Base-by-base conservation (phyloP, 176 grass and related monocot species). In the Oryza meridionalis region DNA sequence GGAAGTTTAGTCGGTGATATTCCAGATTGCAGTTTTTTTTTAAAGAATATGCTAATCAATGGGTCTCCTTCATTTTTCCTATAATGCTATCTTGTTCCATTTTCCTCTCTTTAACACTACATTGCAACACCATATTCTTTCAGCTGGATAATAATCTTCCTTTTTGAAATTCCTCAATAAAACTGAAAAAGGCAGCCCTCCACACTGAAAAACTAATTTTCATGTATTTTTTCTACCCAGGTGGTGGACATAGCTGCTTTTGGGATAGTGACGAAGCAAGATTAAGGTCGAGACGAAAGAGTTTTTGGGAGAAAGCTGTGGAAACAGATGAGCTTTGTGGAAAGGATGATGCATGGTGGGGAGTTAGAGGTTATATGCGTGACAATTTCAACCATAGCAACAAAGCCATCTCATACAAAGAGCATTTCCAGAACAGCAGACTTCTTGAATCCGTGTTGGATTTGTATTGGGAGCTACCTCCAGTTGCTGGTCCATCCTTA, bases 361-460 rank as follows among this genome's bases (percentile, higher is more conserved):
- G 95, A 65, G 88, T 94, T 53, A 40, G 38, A 40, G 38, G 38
- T 40, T 40, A 40, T 8, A 40, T 40, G 38, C 38, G 38, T 40
- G 38, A 40, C 38, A 40, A 97, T 88, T 97, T 97, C 74, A 97
- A 90, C 90, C 92, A 94, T 79, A 94, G 76, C 47, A 94, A 91
- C 38, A 7, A 40, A 8, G 38, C 38, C 38, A 40, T 40, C 38
- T 40, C 38, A 40, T 40, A 40, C 29, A 84, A 90, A 62, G 92
- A 97, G 78, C 95, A 97, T 91, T 93, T 97, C 69, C 73, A 91
- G 24, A 97, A 94, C 85, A 86, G 87, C 67, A 90, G 92, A 81
- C 70, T 40, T 40, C 7, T 40, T 40, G 38, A 40, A 40, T 40
- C 38, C 38, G 45, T 91, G 35, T 47, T 97, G 88, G 86, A 94